Conservation (phyloP, 2,329 filamentous ascomycete species). For the Fusarium annulatum region DNA sequence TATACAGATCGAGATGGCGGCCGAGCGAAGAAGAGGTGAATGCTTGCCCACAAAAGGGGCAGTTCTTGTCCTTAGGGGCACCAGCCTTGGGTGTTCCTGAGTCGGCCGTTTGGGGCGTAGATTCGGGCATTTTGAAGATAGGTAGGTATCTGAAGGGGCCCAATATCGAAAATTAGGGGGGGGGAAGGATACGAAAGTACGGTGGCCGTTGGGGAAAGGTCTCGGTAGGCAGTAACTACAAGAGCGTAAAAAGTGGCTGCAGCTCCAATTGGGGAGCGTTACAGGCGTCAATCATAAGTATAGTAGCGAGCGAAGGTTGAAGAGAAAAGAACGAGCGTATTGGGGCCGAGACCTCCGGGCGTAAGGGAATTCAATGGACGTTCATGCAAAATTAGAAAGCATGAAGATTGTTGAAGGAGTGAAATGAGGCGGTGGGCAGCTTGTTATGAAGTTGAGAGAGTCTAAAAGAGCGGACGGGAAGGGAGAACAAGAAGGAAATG, state of each 20-base stretch:
- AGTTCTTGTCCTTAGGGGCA: constrained; percentile 84
- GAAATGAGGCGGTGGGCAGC: background rate
- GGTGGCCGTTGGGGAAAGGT: constrained; percentile 16
- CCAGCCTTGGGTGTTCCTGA: constrained; percentile 51
- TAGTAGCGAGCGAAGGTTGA: constrained; percentile 42
- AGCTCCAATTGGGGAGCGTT: constrained; percentile 46
- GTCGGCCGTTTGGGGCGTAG: constrained; percentile 50
- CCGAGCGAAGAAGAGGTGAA: constrained; percentile 96
- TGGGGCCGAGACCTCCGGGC: constrained; percentile 43
- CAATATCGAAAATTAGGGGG: constrained; percentile 20
- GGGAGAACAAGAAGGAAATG: constrained; percentile 11
- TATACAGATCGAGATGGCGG: constrained; percentile 92
- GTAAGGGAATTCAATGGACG: constrained; percentile 8
- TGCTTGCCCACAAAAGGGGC: constrained; percentile 86
- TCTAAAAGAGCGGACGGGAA: constrained; percentile 25
- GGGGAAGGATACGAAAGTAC: constrained; percentile 18
- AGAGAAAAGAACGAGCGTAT: constrained; percentile 46
- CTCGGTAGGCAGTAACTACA: constrained; percentile 27
- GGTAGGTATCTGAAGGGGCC: background rate
- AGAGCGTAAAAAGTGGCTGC: constrained; percentile 33
- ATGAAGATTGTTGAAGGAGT: constrained; percentile 8
- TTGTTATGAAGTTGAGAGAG: constrained; percentile 2
- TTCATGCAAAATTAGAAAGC: constrained; percentile 12
- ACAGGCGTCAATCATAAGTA: constrained; percentile 47
- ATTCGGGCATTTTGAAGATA: constrained; percentile 48